Evolutionary conservation across 306 rosid species (phyloP).

Genomic region (Cucumis hystrix): DNA sequence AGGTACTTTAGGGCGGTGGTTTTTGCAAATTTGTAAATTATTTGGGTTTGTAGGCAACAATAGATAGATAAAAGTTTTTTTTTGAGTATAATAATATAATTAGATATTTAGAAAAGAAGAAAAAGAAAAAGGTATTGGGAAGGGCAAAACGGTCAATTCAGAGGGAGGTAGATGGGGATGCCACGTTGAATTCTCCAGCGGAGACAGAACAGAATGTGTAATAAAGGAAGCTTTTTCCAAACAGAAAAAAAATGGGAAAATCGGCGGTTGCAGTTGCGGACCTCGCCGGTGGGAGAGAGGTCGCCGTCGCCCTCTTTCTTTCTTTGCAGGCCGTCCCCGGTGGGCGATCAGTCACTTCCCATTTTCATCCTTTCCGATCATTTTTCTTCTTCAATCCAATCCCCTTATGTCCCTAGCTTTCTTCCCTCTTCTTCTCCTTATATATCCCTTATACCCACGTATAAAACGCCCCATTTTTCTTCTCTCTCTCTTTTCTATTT

Average conservation of each 20-base stretch:
- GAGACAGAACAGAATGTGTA: background rate
- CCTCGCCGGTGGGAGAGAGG: slow-evolving; percentile 31
- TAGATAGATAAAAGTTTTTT: too few relatives aligned
- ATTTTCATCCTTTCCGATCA: background rate
- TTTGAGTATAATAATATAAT: too few relatives aligned
- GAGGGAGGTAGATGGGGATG: background rate
- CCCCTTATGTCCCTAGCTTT: background rate
- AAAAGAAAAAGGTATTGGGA: background rate
- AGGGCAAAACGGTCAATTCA: background rate
- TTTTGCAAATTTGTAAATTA: too few relatives aligned
- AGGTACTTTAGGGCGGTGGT: too few relatives aligned
- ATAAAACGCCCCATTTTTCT: background rate
- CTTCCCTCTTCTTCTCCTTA: background rate
- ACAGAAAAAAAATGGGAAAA: background rate
- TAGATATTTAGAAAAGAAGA: too few relatives aligned
- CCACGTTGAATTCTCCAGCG: slow-evolving; percentile 5
- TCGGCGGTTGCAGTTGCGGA: slow-evolving; percentile 12
- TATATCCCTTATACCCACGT: background rate
- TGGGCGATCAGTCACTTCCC: slow-evolving; percentile 6
- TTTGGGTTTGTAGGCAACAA: too few relatives aligned
- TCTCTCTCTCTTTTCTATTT: background rate
- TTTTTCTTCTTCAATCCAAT: background rate
- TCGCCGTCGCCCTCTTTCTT: slow-evolving; percentile 11
- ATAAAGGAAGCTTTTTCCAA: background rate
- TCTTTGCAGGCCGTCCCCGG: background rate